These are phyloP conservation scores for Sclerotinia minor DNA, from an alignment of 2,329 filamentous ascomycete species.

Conservation along the genomic window DNA sequence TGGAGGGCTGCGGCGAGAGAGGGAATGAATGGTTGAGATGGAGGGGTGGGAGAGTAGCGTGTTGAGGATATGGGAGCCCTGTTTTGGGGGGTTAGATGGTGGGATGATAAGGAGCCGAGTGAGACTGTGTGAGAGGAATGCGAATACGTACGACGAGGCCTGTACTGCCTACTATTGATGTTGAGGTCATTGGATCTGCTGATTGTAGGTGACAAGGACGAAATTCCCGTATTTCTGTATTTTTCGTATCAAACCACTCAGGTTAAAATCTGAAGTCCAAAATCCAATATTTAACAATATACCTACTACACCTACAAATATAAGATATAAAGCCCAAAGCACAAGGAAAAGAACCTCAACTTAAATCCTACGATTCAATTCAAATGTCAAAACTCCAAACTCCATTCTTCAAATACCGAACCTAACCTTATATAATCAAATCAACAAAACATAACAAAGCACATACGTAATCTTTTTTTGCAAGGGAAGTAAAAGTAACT, in stretches of 20 bases:
- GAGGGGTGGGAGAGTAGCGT: conserved; percentile 57
- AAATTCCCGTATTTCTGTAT: not conserved
- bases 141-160: conserved; percentile 51
- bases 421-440: too few relatives aligned
- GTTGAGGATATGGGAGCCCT: conserved; percentile 71
- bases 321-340: not conserved
- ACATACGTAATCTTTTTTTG: not conserved
- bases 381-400: not conserved
- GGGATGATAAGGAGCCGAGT: not conserved
- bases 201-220: too few relatives aligned
- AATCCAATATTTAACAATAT: too few relatives aligned
- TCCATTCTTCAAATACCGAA: too few relatives aligned
- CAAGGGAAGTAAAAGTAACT: too few relatives aligned
- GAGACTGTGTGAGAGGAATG: conserved; percentile 7
- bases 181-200: conserved; percentile 45
- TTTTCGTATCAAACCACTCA: not conserved
- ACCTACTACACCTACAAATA: too few relatives aligned
- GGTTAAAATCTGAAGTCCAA: not conserved
- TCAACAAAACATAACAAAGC: too few relatives aligned
- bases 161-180: conserved; percentile 49
- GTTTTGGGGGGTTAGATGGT: conserved; percentile 23
- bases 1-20: conserved; percentile 65
- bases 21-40: conserved; percentile 55
- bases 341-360: not conserved
- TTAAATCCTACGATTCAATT: not conserved